phyloP scores from a whole-genome alignment of 1,284 basidiomycete species.

The Cutaneotrichosporon cutaneum region DNA sequence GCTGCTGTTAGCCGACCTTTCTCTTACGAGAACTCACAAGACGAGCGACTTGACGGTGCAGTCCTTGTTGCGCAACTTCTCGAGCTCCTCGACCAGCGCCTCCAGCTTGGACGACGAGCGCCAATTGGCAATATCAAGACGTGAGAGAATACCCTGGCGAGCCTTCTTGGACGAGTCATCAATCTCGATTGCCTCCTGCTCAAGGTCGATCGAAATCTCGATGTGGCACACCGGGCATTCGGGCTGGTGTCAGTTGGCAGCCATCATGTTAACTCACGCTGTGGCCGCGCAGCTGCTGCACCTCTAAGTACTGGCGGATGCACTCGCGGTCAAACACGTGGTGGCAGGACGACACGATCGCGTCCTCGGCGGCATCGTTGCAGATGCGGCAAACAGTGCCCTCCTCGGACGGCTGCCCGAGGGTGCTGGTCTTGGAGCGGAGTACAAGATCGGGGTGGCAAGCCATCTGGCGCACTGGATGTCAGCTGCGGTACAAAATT shows the following conservation, averaged over 20 bases:
- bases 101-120: constrained; percentile 96
- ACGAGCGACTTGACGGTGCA: constrained; percentile 95
- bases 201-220: constrained; percentile 89
- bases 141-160: constrained; percentile 89
- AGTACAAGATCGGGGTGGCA: constrained; percentile 89
- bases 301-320: constrained; percentile 86
- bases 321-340: constrained; percentile 80
- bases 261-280: constrained; percentile 56
- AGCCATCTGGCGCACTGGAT: constrained; percentile 82
- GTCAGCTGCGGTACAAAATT: too few species aligned
- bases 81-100: constrained; percentile 90
- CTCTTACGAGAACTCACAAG: constrained; percentile 57
- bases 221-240: constrained; percentile 95
- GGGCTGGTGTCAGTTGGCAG: constrained; percentile 59
- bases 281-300: constrained; percentile 61
- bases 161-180: constrained; percentile 60
- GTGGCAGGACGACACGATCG: constrained; percentile 83
- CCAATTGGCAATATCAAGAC: constrained; percentile 85
- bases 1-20: constrained; percentile 18
- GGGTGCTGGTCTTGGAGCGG: constrained; percentile 68
- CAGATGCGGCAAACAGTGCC: constrained; percentile 89
- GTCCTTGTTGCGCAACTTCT: constrained; percentile 77
- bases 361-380: constrained; percentile 95
- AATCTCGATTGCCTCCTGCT: constrained; percentile 84
- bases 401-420: constrained; percentile 62